Evolutionary conservation across 306 rosid genomes (phyloP).

Genomic region (Parietaria judaica): DNA sequence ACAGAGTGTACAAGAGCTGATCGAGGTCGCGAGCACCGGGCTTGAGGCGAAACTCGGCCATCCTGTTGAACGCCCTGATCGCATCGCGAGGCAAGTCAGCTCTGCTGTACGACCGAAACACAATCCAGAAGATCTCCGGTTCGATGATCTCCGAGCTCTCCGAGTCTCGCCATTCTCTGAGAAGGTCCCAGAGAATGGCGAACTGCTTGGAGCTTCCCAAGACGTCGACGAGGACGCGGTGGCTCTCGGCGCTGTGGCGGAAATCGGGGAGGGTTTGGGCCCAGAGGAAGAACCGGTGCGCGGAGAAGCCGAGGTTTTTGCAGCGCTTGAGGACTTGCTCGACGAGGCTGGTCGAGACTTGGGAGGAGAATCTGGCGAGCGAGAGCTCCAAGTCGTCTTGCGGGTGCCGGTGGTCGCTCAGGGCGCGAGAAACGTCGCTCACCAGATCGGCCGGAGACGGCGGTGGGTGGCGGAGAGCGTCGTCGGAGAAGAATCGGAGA

Average conservation of each 20-base stretch:
- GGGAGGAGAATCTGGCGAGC: conserved; percentile 47
- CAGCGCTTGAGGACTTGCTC: conserved; percentile 86
- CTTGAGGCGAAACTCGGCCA: conserved; percentile 67
- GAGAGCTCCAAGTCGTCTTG: conserved; percentile 63
- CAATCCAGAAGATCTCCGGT: conserved; percentile 57
- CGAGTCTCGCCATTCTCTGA: conserved; percentile 51
- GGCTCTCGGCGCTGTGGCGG: conserved; percentile 52
- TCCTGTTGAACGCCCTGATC: conserved; percentile 58
- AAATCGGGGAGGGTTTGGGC: conserved; percentile 63
- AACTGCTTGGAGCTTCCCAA: conserved; percentile 66
- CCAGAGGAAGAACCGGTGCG: conserved; percentile 93
- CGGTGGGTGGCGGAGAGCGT: conserved; percentile 1
- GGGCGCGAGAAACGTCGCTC: conserved; percentile 70
- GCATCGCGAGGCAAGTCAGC: conserved; percentile 77
- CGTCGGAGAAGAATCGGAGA: conserved; percentile 21
- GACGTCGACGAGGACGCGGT: conserved; percentile 61
- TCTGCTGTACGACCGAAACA: conserved; percentile 58
- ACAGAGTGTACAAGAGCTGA: conserved; percentile 49
- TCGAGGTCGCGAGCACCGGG: conserved; percentile 57
- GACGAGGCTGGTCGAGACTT: conserved; percentile 51
- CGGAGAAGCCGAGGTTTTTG: conserved; percentile 61
- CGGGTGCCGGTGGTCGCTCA: conserved; percentile 74
- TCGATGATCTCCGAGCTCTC: conserved; percentile 38
- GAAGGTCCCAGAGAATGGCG: conserved; percentile 86
- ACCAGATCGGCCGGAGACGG: conserved; percentile 45